Percentiles rank a stretch among this genome's conserved stretches.
Conservation (phyloP, 352 stramenopile species). For the Pythium volutum region DNA sequence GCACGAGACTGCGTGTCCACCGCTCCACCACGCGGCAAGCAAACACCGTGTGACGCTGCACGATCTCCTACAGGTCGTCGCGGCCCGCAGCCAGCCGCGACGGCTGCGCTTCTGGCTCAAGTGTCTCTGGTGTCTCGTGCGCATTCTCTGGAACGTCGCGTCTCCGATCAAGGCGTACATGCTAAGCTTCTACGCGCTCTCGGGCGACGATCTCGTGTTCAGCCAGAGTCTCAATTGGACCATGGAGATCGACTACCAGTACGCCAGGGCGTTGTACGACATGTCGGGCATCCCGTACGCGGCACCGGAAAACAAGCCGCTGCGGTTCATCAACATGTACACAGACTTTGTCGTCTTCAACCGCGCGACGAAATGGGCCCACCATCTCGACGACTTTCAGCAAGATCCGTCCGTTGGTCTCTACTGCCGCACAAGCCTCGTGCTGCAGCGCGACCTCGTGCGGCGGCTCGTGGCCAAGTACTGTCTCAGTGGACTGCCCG, state of each 20-base stretch:
- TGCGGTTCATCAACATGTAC: slow-evolving; percentile 29
- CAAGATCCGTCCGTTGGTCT: slow-evolving; percentile 21
- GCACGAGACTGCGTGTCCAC: too few relatives aligned
- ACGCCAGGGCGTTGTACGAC: slow-evolving; percentile 19
- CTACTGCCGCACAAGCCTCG: slow-evolving; percentile 23
- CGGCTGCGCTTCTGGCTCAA: background rate
- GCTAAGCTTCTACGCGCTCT: slow-evolving; percentile 19
- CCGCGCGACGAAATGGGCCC: slow-evolving; percentile 12
- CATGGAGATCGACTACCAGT: slow-evolving; percentile 24
- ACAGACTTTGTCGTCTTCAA: slow-evolving; percentile 27
- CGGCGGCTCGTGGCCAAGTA: slow-evolving; percentile 8
- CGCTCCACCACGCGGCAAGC: too few relatives aligned
- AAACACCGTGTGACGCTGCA: too few relatives aligned
- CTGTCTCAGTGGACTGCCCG: too few relatives aligned
- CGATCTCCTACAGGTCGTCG: too few relatives aligned
- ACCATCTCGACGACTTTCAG: slow-evolving; percentile 22
- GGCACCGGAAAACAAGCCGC: background rate
- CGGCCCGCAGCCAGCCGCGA: too few relatives aligned
- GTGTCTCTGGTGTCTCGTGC: background rate
- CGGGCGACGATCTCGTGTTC: slow-evolving; percentile 21
- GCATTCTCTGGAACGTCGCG: slow-evolving; percentile 17
- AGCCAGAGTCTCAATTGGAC: slow-evolving; percentile 25
- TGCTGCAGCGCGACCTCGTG: slow-evolving; percentile 13
- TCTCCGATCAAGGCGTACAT: slow-evolving; percentile 23
- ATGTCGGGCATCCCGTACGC: slow-evolving; percentile 15